These are phyloP conservation scores for Tarenaya hassleriana DNA, from an alignment of 345 rosid species.

Conservation along the genomic window DNA sequence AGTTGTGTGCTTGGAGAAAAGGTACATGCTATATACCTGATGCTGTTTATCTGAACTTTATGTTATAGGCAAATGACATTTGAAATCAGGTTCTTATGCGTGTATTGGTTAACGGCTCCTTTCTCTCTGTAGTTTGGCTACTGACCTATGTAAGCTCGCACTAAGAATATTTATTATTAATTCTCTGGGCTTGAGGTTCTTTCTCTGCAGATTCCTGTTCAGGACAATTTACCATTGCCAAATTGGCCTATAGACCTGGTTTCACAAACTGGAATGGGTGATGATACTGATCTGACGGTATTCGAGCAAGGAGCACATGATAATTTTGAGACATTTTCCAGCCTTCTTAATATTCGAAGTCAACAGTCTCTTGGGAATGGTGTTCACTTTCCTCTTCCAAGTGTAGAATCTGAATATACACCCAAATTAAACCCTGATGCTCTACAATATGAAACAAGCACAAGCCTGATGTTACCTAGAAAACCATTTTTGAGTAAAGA, in stretches of 20 bases:
- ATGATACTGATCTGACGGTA: conserved; percentile 36
- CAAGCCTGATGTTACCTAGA: conserved; percentile 29
- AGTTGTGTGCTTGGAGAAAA: too few species aligned
- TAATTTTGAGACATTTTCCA: conserved; percentile 34
- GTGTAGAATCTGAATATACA: conserved; percentile 33
- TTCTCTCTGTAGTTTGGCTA: conserved; percentile 4
- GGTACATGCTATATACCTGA: too few species aligned
- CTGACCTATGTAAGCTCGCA: conserved; percentile 3
- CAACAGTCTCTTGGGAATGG: conserved; percentile 29
- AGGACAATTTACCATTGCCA: conserved; percentile 27
- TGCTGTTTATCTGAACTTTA: too few species aligned
- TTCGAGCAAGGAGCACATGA: conserved; percentile 41
- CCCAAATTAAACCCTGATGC: conserved; percentile 37
- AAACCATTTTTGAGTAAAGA: conserved; percentile 40
- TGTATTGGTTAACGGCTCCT: conserved; percentile 14
- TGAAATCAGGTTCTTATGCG: too few species aligned
- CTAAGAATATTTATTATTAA: conserved; percentile 5
- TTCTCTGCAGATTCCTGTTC: conserved; percentile 36
- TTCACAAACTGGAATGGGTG: conserved; percentile 38
- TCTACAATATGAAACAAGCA: conserved; percentile 38
- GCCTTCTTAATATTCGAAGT: conserved; percentile 35
- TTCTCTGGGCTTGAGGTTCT: conserved; percentile 10
- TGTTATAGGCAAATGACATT: too few species aligned
- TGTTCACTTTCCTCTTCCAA: conserved; percentile 28
- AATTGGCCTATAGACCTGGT: conserved; percentile 35